These are phyloP conservation scores for Elsinoe australis DNA, from an alignment of 2,329 filamentous ascomycete genomes.

Conservation along the genomic window DNA sequence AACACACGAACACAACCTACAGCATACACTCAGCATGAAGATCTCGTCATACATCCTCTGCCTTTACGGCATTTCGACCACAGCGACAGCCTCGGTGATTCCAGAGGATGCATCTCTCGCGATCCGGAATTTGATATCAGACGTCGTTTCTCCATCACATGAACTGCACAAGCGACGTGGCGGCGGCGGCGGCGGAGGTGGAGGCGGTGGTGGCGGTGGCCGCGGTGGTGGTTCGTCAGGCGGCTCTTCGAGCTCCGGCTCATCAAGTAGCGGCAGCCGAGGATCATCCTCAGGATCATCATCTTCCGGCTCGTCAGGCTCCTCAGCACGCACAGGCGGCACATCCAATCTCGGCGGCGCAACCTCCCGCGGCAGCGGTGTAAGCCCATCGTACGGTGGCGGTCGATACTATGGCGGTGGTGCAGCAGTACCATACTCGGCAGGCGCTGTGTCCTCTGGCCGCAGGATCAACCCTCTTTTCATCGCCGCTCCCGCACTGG, in stretches of 20 bases:
- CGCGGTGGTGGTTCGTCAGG: slow-evolving; percentile 2
- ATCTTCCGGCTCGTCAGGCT: neutral
- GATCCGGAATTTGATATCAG: neutral
- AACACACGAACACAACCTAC: neutral
- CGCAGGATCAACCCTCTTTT: slow-evolving; percentile 48
- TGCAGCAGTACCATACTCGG: slow-evolving; percentile 55
- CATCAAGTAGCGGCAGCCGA: neutral
- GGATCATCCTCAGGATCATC: neutral
- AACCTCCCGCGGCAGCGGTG: slow-evolving; percentile 53
- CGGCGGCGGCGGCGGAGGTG: slow-evolving; percentile 10
- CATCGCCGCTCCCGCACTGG: slow-evolving; percentile 42
- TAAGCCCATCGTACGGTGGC: slow-evolving; percentile 51
- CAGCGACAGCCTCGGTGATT: slow-evolving; percentile 1
- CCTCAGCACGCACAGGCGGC: slow-evolving; percentile 20
- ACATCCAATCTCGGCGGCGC: slow-evolving; percentile 32
- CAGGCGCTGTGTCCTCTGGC: slow-evolving; percentile 45
- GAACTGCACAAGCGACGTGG: slow-evolving; percentile 12
- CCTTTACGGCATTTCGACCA: slow-evolving; percentile 11
- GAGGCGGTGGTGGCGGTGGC: slow-evolving; percentile 6
- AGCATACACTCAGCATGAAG: neutral
- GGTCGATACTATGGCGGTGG: slow-evolving; percentile 60
- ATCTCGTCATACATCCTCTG: slow-evolving; percentile 8
- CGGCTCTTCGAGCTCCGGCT: neutral
- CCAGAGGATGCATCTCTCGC: slow-evolving; percentile 2
- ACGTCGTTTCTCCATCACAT: neutral